These are phyloP conservation scores for Picochlorum sp. DNA, from an alignment of 139 green algal genomes.

Conservation along the genomic window DNA sequence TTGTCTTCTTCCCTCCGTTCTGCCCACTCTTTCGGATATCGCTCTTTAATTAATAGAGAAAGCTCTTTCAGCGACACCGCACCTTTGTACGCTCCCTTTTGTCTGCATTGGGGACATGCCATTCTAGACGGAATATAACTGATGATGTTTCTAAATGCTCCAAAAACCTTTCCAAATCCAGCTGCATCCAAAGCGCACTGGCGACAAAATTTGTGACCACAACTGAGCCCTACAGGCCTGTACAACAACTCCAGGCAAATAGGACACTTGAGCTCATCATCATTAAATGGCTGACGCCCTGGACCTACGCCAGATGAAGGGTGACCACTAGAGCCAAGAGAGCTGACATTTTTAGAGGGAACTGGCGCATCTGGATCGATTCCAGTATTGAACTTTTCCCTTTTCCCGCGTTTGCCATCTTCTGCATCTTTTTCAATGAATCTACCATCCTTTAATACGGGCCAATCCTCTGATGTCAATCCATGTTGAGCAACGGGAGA, in stretches of 20 bases:
- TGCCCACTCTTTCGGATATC: constrained; percentile 15
- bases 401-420: neutral
- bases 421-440: neutral
- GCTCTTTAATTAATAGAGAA: constrained; percentile 10
- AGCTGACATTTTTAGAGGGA: neutral
- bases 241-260: constrained; percentile 40
- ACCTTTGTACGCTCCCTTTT: constrained; percentile 12
- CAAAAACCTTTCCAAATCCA: constrained; percentile 16
- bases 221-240: constrained; percentile 31
- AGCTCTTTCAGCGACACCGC: constrained; percentile 19
- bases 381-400: neutral
- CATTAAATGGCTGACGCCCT: constrained; percentile 3
- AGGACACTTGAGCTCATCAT: constrained; percentile 21
- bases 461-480: neutral
- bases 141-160: constrained; percentile 23
- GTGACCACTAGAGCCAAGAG: neutral
- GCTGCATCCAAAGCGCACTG: constrained; percentile 26
- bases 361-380: constrained; percentile 5
- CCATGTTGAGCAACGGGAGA: neutral
- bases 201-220: constrained; percentile 38
- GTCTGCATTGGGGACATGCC: constrained; percentile 32
- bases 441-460: neutral
- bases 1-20: constrained; percentile 15
- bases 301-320: neutral
- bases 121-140: constrained; percentile 4